phyloP scores from a whole-genome alignment of 1,284 basidiomycete species.

The Athelia psychrophila region DNA sequence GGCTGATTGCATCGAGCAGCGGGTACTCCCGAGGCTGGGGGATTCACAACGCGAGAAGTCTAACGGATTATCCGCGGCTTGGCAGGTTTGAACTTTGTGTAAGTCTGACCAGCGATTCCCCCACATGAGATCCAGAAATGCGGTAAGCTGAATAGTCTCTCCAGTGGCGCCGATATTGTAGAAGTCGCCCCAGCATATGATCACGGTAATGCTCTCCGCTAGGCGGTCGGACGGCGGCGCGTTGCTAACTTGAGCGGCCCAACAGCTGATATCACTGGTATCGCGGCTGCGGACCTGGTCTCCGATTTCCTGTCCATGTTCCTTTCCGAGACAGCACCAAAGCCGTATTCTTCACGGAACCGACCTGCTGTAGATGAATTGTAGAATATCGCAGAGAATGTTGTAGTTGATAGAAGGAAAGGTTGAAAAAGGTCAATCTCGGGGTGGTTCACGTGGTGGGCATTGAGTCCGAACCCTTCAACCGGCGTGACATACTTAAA shows the following conservation, averaged over 20 bases:
- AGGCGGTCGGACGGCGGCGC: conserved; percentile 1
- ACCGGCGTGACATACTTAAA: too few relatives aligned
- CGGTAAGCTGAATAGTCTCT: conserved; percentile 3
- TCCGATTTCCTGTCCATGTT: conserved; percentile 69
- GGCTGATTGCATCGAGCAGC: conserved; percentile 38
- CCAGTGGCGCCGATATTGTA: conserved; percentile 71
- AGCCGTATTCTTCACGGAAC: too few relatives aligned
- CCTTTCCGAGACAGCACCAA: conserved; percentile 38
- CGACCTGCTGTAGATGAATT: too few relatives aligned
- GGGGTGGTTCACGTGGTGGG: too few relatives aligned
- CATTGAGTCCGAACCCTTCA: too few relatives aligned
- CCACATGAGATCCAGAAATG: too few relatives aligned
- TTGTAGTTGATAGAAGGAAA: too few relatives aligned
- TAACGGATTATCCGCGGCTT: conserved; percentile 78
- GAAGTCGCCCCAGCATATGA: conserved; percentile 85
- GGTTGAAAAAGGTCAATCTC: too few relatives aligned
- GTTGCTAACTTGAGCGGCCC: neutral
- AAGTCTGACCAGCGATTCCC: too few relatives aligned
- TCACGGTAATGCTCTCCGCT: conserved; percentile 42
- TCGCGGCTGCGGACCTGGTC: conserved; percentile 70
- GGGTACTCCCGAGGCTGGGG: conserved; percentile 80
- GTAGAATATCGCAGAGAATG: too few relatives aligned
- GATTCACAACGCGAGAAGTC: conserved; percentile 79
- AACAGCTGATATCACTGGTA: conserved; percentile 67
- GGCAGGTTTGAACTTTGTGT: conserved; percentile 77